phyloP scores from a whole-genome alignment of 306 rosid genomes.

The Vigna trinervia region DNA sequence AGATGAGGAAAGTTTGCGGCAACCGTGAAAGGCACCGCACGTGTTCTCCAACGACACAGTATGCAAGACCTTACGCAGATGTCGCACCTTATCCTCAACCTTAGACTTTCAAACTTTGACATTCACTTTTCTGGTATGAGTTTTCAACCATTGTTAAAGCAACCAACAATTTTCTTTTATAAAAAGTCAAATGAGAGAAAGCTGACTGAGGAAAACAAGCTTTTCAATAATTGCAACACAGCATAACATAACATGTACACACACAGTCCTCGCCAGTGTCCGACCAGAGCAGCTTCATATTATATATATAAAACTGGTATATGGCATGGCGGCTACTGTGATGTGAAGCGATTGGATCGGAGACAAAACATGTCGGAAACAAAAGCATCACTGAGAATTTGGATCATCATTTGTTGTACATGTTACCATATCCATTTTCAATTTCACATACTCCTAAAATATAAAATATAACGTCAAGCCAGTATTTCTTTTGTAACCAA shows the following conservation, averaged over 20 bases:
- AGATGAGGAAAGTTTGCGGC: neutral
- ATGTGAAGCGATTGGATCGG: no score
- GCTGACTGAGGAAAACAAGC: neutral
- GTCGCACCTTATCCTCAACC: constrained; percentile 35
- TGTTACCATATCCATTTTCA: no score
- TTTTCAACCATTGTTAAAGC: constrained; percentile 37
- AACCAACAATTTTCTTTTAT: neutral
- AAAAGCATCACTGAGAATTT: no score
- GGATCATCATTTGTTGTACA: no score
- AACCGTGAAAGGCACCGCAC: constrained; percentile 32
- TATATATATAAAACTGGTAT: no score
- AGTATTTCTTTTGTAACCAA: no score
- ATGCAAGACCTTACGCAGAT: neutral
- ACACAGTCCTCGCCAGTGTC: neutral
- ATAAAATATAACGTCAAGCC: no score
- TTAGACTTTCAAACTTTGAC: constrained; percentile 54
- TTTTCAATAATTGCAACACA: constrained; percentile 2
- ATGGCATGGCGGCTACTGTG: no score
- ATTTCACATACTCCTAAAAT: no score
- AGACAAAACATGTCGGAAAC: no score
- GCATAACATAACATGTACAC: neutral
- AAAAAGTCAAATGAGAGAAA: constrained; percentile 1
- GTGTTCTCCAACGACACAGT: constrained; percentile 35
- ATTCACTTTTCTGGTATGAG: constrained; percentile 41
- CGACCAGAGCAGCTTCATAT: no score